A percentile compares a stretch with the other conserved stretches of the same genome.
phyloP scores from a whole-genome alignment of 495 filamentous ascomycete species.

The Tuber umbilicatum region DNA sequence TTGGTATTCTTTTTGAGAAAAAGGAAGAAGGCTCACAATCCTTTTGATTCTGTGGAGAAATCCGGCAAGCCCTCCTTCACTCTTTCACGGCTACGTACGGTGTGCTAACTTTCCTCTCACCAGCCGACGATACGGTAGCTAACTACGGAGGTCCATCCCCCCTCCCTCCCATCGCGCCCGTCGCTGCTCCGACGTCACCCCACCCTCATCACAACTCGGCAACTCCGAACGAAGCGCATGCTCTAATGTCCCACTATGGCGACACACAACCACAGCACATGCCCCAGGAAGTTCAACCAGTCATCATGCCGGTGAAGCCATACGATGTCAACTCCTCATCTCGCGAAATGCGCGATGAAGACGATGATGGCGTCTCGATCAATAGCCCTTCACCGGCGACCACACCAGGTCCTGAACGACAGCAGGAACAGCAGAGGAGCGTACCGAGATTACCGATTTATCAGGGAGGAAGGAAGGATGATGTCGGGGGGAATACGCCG shows the following conservation, averaged over 20 bases:
- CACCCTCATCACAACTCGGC: conserved; percentile 7
- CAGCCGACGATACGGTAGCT: conserved; percentile 18
- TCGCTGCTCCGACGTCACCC: conserved; percentile 6
- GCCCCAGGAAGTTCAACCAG: conserved; percentile 6
- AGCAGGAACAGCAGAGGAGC: conserved; percentile 2
- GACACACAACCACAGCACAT: not conserved
- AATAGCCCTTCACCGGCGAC: conserved; percentile 31
- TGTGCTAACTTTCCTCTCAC: conserved; percentile 24
- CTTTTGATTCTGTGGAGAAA: not conserved
- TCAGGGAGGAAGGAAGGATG: conserved; percentile 16
- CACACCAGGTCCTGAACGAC: conserved; percentile 7
- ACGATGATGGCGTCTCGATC: conserved; percentile 39
- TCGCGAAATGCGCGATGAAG: conserved; percentile 29
- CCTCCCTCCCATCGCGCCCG: not conserved
- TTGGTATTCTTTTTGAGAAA: conserved; percentile 18
- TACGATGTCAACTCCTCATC: conserved; percentile 15
- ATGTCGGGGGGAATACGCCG: conserved; percentile 1
- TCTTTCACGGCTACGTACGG: not conserved
- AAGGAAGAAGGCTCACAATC: not conserved
- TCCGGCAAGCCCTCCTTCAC: conserved; percentile 15
- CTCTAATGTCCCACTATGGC: conserved; percentile 17
- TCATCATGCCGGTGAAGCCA: conserved; percentile 15
- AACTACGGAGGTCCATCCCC: conserved; percentile 15
- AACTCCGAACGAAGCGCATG: conserved; percentile 15
- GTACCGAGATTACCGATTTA: conserved; percentile 40